Evolutionary conservation across 345 rosid species (phyloP).

Genomic region (Dovyalis caffra): DNA sequence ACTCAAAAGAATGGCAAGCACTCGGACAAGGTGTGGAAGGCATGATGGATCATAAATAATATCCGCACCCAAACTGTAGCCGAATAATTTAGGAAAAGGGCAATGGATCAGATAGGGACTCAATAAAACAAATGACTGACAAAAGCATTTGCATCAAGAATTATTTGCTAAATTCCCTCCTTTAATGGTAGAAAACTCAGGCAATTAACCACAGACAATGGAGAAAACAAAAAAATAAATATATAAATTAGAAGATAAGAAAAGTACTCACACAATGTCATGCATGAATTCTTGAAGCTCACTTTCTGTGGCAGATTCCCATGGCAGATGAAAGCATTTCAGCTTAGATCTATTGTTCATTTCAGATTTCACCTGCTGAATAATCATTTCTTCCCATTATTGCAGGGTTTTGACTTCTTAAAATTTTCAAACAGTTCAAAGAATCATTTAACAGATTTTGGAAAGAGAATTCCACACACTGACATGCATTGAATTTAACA

Average conservation of each 20-base stretch:
- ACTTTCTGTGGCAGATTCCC: constrained; percentile 67
- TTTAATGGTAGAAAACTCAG: not conserved
- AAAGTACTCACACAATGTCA: constrained; percentile 58
- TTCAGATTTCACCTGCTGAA: not conserved
- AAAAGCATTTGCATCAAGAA: not conserved
- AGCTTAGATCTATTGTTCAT: constrained; percentile 39
- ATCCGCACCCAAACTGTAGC: constrained; percentile 75
- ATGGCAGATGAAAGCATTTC: constrained; percentile 68
- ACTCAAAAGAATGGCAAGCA: constrained; percentile 54
- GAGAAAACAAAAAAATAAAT: not conserved
- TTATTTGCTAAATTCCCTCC: too few relatives aligned
- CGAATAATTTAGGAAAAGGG: not conserved
- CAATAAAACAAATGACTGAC: not conserved
- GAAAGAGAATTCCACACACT: too few relatives aligned
- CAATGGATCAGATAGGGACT: not conserved
- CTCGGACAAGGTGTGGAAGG: constrained; percentile 63
- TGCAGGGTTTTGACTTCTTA: too few relatives aligned
- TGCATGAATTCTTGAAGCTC: constrained; percentile 47
- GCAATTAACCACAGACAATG: not conserved
- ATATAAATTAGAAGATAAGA: not conserved
- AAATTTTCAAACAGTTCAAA: too few relatives aligned
- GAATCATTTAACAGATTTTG: too few relatives aligned
- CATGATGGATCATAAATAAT: constrained; percentile 73
- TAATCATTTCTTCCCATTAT: not conserved
- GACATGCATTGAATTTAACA: too few relatives aligned